Percentiles rank a stretch among this genome's conserved stretches.
phyloP scores from a whole-genome alignment of 345 rosid genomes.

The Lenwebbia sp. region DNA sequence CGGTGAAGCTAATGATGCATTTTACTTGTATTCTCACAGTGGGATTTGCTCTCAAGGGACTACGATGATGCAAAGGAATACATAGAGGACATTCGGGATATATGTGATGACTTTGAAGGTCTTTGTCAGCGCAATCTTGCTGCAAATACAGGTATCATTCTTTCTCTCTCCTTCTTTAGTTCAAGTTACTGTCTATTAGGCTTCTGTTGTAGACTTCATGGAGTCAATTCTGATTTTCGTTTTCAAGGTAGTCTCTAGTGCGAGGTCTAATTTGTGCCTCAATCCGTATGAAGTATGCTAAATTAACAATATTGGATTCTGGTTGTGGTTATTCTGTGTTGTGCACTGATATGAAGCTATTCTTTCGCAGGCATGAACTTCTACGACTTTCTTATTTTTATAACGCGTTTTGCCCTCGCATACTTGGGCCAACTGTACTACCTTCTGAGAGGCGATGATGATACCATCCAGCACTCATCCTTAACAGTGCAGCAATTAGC shows the following conservation, averaged over 20 bases:
- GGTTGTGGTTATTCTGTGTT: background rate
- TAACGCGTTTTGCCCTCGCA: constrained; percentile 47
- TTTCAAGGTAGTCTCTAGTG: background rate
- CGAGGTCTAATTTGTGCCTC: background rate
- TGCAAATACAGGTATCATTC: constrained; percentile 68
- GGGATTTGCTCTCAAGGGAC: constrained; percentile 74
- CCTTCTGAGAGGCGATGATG: constrained; percentile 9
- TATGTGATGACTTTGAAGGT: constrained; percentile 82
- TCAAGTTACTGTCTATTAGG: background rate
- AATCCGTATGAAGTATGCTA: background rate
- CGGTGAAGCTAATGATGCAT: background rate
- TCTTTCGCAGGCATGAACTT: constrained; percentile 76
- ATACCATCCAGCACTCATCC: constrained; percentile 13
- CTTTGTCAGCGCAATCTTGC: constrained; percentile 93
- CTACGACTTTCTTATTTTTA: constrained; percentile 53
- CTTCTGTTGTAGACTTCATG: background rate
- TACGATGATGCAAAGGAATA: constrained; percentile 71
- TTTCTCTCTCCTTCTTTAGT: background rate
- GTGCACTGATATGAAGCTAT: background rate
- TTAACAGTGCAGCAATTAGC: constrained; percentile 23
- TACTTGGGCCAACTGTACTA: constrained; percentile 30
- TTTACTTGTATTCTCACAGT: constrained; percentile 30
- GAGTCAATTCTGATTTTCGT: background rate
- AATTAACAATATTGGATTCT: background rate
- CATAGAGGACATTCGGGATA: constrained; percentile 84